Conservation (phyloP, 2,329 filamentous ascomycete species). For the Arthrobotrys sphaeroides region DNA sequence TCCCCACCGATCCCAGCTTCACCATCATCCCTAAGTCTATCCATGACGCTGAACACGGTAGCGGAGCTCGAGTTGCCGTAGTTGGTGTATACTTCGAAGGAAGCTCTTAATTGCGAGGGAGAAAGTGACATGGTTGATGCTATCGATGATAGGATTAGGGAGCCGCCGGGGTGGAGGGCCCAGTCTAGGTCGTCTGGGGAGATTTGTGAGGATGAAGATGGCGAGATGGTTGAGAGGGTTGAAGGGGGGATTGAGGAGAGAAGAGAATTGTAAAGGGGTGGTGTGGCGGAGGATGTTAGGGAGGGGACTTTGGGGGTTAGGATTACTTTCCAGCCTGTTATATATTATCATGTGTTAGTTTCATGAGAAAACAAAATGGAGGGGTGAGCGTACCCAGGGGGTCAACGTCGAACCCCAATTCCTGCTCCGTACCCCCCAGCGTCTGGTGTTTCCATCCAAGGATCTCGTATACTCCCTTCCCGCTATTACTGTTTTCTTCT, state of each 20-base stretch:
- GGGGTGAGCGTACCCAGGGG: slow-evolving; percentile 65
- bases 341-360: background rate
- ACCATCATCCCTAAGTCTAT: slow-evolving; percentile 69
- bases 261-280: slow-evolving; percentile 68
- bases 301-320: slow-evolving; percentile 71
- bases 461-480: slow-evolving; percentile 66
- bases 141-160: slow-evolving; percentile 72
- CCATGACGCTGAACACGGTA: slow-evolving; percentile 74
- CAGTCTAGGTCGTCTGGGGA: slow-evolving; percentile 72
- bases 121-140: slow-evolving; percentile 69
- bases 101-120: slow-evolving; percentile 74
- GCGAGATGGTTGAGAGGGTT: slow-evolving; percentile 62
- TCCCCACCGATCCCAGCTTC: slow-evolving; percentile 69
- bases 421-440: slow-evolving; percentile 70
- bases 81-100: slow-evolving; percentile 74
- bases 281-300: slow-evolving; percentile 66
- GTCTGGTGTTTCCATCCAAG: slow-evolving; percentile 73
- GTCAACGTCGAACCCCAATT: slow-evolving; percentile 74
- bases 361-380: background rate
- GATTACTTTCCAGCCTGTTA: slow-evolving; percentile 72
- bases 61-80: slow-evolving; percentile 76
- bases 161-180: slow-evolving; percentile 76
- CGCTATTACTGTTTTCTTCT: slow-evolving; percentile 54
- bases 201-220: slow-evolving; percentile 59
- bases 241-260: slow-evolving; percentile 64